These are phyloP conservation scores for Phialophora chinensis DNA, from an alignment of 2,329 filamentous ascomycete species.

Conservation along the genomic window DNA sequence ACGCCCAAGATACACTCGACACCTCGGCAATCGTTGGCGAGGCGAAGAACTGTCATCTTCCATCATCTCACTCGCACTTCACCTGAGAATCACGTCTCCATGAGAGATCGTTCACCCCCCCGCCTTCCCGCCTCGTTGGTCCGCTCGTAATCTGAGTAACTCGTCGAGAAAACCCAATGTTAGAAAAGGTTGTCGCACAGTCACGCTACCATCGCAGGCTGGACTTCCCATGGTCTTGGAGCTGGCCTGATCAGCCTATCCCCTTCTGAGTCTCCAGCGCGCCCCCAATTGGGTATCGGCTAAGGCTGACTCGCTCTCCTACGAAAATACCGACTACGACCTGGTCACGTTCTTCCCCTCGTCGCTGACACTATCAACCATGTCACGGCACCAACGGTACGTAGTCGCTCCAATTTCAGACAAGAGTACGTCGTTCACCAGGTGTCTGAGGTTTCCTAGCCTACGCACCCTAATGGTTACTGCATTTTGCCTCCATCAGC, in stretches of 20 bases:
- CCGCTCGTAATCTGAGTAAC: slow-evolving; percentile 26
- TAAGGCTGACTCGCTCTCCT: slow-evolving; percentile 31
- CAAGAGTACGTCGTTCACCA: slow-evolving; percentile 2
- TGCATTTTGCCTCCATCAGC: slow-evolving; percentile 5
- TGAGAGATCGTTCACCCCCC: slow-evolving; percentile 13
- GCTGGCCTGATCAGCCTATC: slow-evolving; percentile 15
- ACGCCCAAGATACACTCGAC: not conserved
- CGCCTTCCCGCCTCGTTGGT: slow-evolving; percentile 26
- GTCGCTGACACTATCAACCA: slow-evolving; percentile 21
- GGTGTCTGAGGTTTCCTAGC: not conserved
- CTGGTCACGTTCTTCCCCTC: slow-evolving; percentile 13
- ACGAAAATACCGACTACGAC: slow-evolving; percentile 12
- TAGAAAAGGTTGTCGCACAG: not conserved
- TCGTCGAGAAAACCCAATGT: not conserved
- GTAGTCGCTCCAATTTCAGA: not conserved
- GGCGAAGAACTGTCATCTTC: slow-evolving; percentile 6
- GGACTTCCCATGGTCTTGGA: not conserved
- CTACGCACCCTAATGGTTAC: not conserved
- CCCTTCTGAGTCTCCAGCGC: not conserved
- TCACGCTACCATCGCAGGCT: slow-evolving; percentile 2
- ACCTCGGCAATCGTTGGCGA: slow-evolving; percentile 1
- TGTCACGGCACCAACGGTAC: not conserved
- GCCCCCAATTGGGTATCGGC: slow-evolving; percentile 23
- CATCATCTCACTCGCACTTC: slow-evolving; percentile 14
- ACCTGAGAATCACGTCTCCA: not conserved